Base-by-base conservation (phyloP, 495 filamentous ascomycete species). In the Parathielavia appendiculata region DNA sequence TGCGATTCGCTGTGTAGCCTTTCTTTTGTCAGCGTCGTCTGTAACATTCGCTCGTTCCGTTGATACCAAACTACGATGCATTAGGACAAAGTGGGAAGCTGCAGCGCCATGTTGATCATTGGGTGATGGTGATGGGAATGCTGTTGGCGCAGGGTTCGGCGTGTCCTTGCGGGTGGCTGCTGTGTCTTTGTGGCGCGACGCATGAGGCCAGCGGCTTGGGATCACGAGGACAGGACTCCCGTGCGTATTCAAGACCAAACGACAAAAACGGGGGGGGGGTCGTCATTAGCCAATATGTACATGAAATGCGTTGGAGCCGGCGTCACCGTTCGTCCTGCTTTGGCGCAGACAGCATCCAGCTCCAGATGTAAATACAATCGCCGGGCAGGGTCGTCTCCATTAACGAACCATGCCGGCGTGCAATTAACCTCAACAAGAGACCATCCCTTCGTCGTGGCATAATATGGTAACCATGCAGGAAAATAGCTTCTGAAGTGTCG, bases 221-320 rank as follows among this genome's bases (percentile, higher is more conserved):
- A 3, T 6, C 26, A 30, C 26, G 6, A 6, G 26, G 26, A 30
- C 41, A 5, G n/a, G 9, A 20, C 4, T 16, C 12, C 13, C 9
- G 19, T 44, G 41, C 6, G 14, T 43, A 17, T 1, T 4, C 35
- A 9, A 38, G 35, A 4, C 9, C 44, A 49, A n/a, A 35, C 12
- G 6, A 1, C 13, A 19, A 36, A 32, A 23, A 44, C 12, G n/a
- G 26, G 53, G 38, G 19, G 35, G 49, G 46, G 4, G 41, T 55
- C 41, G 30, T 48, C 44, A 56, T 56, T 56, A 32, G 30, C 41
- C 32, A 30, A 56, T 47, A 56, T 47, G 19, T 56, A 56, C 53
- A 56, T 56, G 53, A 47, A 34, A 23, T 34, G 53, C 5, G 39
- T 7, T 23, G 22, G 5, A 16, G 23, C 10, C 17, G 16, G 32